Percentiles rank a stretch among this genome's conserved stretches.
Conservation (phyloP, 768 basidiomycete species). For the Ramaria sp. region DNA sequence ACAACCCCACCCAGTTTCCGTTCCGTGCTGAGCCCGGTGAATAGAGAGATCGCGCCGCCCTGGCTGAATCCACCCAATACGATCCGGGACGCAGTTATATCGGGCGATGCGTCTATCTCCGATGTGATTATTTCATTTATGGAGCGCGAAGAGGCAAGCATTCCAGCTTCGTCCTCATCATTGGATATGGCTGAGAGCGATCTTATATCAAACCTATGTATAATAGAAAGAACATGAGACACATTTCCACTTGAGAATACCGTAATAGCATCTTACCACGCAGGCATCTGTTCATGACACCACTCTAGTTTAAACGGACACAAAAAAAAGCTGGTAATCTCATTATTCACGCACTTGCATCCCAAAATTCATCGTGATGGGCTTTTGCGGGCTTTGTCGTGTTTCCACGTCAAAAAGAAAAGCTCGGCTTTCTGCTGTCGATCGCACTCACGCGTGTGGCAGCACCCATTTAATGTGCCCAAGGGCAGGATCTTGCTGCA, state of each 20-base stretch:
- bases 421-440: background rate
- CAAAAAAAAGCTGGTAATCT: background rate
- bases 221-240: background rate
- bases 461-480: slow-evolving; percentile 84
- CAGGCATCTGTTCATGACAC: slow-evolving; percentile 39
- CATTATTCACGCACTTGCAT: slow-evolving; percentile 20
- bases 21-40: slow-evolving; percentile 59
- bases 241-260: background rate
- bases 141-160: slow-evolving; percentile 50
- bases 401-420: slow-evolving; percentile 9
- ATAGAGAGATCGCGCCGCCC: slow-evolving; percentile 68
- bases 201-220: slow-evolving; percentile 65
- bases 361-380: slow-evolving; percentile 68
- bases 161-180: slow-evolving; percentile 66
- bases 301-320: background rate
- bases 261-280: slow-evolving; percentile 42
- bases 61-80: slow-evolving; percentile 87
- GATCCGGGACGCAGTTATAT: slow-evolving; percentile 58
- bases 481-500: slow-evolving; percentile 41
- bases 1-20: slow-evolving; percentile 62
- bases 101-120: slow-evolving; percentile 50
- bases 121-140: slow-evolving; percentile 61
- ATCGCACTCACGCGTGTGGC: slow-evolving; percentile 58
- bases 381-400: slow-evolving; percentile 33
- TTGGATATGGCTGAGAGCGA: slow-evolving; percentile 43